Evolutionary conservation across 495 filamentous ascomycete genomes (phyloP), one percentile per base, ranked within the genome.

Genomic region (Penicillium bovifimosum): DNA sequence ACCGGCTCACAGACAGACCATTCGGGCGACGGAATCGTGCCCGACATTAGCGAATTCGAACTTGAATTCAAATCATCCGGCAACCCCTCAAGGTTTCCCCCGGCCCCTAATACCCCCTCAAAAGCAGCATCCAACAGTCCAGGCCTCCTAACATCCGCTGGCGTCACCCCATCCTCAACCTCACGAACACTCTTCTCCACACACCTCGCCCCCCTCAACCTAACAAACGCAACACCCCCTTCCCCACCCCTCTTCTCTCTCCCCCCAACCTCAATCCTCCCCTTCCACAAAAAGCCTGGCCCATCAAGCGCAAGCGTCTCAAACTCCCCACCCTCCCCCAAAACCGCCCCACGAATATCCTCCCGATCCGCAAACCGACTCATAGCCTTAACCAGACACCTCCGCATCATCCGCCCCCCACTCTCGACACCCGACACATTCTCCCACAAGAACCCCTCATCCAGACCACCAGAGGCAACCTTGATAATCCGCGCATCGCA

Each of bases 261-360:
- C 9, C 79, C 76, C 1, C 69, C 74, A 20, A 97, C 72, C 45
- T 80, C 76, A 52, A 98, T 86, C 47, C 76, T 77, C 51, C 75
- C 75, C 68, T 82, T 85, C 74, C 90, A 96, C 55, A 95, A 59
- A 52, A 72, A 70, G 1, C 59, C 52, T 3, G 91, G 92, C 27
- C 91, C 93, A 69, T 89, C 82, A 27, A 97, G 58, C 32, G 91
- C 89, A 18, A 98, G 69, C 17, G 90, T 97, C 77, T 98, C 93
- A 72, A 92, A 98, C 75, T 98, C 93, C 4, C 95, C 93, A 3
- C 93, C 93, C 62, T 97, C 93, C 0, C 95, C 93, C 17, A 96
- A 66, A 16, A 92, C 79, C 9, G 88, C 86, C 0, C 88, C 88
- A 14, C 60, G 38, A 7, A 75, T 44, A 60, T 80, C 74, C 27